Base-by-base conservation (phyloP, 1,284 basidiomycete genomes). In the Rhodotorula sp. region DNA sequence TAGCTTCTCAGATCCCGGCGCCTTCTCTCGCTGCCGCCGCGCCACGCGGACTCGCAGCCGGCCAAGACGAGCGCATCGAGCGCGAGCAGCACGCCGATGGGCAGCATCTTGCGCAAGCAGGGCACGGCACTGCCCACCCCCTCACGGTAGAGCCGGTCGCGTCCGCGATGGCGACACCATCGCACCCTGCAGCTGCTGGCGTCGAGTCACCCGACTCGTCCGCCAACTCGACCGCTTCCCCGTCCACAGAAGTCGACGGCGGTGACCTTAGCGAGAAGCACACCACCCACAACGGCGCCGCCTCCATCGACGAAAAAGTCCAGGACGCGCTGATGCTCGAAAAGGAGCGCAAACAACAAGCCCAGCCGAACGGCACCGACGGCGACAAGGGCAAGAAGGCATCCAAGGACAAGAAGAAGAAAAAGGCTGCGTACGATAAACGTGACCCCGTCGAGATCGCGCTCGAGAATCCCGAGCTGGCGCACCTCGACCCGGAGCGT, bases 401-500 rank as follows among this genome's bases (percentile, higher is more conserved):
- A 30, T 42, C 56, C 45, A 30, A 57, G 33, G 42, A 53, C 49
- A 24, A 53, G 45, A 57, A 64, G 54, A 46, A 56, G 54, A 33
- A 30, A n/a, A 62, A 62, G 62, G 33, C 46, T 45, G 10, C n/a
- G 8, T 48, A 42, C 30, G 62, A 64, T 55, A 64, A 64, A 45
- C 61, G 55, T 37, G 42, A 45, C 5, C 66, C 66, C 26, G 46
- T 71, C 53, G 66, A 71, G 46, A 61, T 69, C 6, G 63, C 64
- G 24, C 51, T 74, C 30, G 68, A 71, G 17, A 60, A 73, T 17
- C 72, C 72, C 0, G 74, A 75, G 44, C 37, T 74, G 45, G 68
- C 69, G 22, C 49, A 62, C 26, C 64, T 74, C 18, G 60, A 44
- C 15, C 72, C 71, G 8, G 72, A 73, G 61, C 63, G 70, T 51